Evolutionary conservation across 2,329 filamentous ascomycete genomes (phyloP), one percentile per base, ranked within the genome.

Genomic region (Colletotrichum endophyticum): DNA sequence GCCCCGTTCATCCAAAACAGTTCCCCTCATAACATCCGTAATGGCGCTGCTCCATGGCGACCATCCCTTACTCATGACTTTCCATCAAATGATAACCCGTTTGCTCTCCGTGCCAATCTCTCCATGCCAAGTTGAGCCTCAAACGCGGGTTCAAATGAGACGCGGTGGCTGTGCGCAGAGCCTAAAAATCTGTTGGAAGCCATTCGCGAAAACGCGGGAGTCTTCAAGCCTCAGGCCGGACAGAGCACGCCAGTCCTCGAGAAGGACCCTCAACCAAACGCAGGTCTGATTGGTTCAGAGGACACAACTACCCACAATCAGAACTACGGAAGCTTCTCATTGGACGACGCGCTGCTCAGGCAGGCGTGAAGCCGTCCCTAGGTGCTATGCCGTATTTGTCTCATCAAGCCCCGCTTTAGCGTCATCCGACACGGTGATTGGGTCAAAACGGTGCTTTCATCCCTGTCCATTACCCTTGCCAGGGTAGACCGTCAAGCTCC

Each of bases 361-460:
- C 66, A 66, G 22, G 36, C 72, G 22, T 75, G 53, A 56, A 63
- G 39, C 67, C 64, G 61, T 72, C 44, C 56, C 25, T 56, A 25
- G 25, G 56, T 75, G 75, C 72, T 77, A 77, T 75, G 66, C 75
- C 75, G 44, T 62, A 71, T 71, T 27, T 77, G 75, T 77, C 75
- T 77, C 72, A 77, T 63, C n/a, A 19, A 11, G 36, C 57, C 19
- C 72, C 72, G 70, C 75, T 61, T 25, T 34, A 13, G 19, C 36
- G 5, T 3, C 12, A 6, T 6, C 3, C 5, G 9, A 16, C 19
- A 28, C 3, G 9, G 4, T 75, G 49, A 77, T 77, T 77, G 75
- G 75, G 30, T 15, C 4, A 0, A 57, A 3, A 9, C 4, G 25
- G 25, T 25, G 5, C 25, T 39, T 28, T 22, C 19, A 77, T 77